Evolutionary conservation across 2,329 filamentous ascomycete species (phyloP), one percentile per base, ranked within the genome.

Genomic region (Fusarium tanahbumbuense): DNA sequence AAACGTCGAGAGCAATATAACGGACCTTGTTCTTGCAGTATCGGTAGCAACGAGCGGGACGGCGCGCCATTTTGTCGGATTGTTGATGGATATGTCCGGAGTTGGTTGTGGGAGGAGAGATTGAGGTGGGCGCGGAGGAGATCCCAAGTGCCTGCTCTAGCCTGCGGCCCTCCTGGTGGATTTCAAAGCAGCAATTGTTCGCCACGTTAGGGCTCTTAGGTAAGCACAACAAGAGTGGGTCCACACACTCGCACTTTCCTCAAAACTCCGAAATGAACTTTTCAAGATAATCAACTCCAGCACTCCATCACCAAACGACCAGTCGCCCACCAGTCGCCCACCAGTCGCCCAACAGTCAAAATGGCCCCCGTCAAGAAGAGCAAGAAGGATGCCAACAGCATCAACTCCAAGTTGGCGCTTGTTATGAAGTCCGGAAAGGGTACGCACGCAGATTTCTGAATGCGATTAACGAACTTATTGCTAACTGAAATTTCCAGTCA

Each of bases 11-110:
- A 61, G 47, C 56, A 54, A 54, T 16, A 54, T 45, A 72, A 85
- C 92, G 86, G 83, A 97, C 94, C 94, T 98, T 98, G 92, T 98
- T 99, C 93, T 99, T 99, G 94, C 96, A 99, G 93, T 99, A 99
- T 83, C 96, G 92, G 91, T 97, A 99, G 89, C 96, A 99, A 89
- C 96, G 93, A 83, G 96, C 96, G 83, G 96, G 96, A 92, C 96
- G 94, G 87, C 96, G 94, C 83, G 96, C 96, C 96, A 99, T 99
- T 89, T 91, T 94, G 91, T 91, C 89, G 86, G 88, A 87, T 85
- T 89, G 86, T 80, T 76, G 76, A 70, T 76, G 75, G 76, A 78
- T 76, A 78, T 78, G 73, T 78, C 80, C 76, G 68, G 70, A 75
- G 77, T 73, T 81, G 79, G 73, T 79, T 78, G 78, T 77, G 77